Evolutionary conservation across 2,329 filamentous ascomycete species (phyloP), one percentile per base, ranked within the genome.

Genomic region (Paecilomyces sp.): DNA sequence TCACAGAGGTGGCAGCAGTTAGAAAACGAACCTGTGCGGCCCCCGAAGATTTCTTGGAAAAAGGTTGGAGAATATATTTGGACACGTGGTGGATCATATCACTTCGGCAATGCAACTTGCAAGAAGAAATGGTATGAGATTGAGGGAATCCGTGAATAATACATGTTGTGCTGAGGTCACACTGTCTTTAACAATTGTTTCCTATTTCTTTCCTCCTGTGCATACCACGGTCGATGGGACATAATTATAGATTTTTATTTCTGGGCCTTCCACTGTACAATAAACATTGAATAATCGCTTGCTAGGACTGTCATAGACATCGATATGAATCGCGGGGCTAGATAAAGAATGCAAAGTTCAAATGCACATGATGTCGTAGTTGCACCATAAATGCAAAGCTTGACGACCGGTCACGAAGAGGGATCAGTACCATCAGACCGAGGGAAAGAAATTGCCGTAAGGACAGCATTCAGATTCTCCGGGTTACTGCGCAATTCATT

Each of bases 61-160:
- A 79, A 78, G 58, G 79, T 87, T 24, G 78, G 80, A 1, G 78
- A 83, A 33, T 81, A 79, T 62, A 85, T 88, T 58, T 70, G 67
- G 62, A 66, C 71, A 3, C 68, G 81, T 53, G 82, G 83, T 2
- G 83, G 83, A 7, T 80, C 79, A 2, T 87, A 87, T 66, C 76
- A 77, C 34, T 87, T 86, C 66, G 84, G 83, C 2, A 82, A 84
- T 64, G 79, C 83, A 1, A 86, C 85, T 0, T 85, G 83, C 66
- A 85, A 85, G 70, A 85, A 83, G 73, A 86, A 85, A 73, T 87
- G 83, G 80, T 70, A 76, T 15, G 80, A 85, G 68, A 65, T 81
- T 18, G 65, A 75, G 56, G 62, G 62, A 15, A 61, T 69, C 18
- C 66, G 41, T 18, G 2, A 36, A 28, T 58, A 51, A 28, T 53